These are phyloP conservation scores for Aspergillus aculeatus DNA, from an alignment of 2,329 filamentous ascomycete species.

Conservation along the genomic window DNA sequence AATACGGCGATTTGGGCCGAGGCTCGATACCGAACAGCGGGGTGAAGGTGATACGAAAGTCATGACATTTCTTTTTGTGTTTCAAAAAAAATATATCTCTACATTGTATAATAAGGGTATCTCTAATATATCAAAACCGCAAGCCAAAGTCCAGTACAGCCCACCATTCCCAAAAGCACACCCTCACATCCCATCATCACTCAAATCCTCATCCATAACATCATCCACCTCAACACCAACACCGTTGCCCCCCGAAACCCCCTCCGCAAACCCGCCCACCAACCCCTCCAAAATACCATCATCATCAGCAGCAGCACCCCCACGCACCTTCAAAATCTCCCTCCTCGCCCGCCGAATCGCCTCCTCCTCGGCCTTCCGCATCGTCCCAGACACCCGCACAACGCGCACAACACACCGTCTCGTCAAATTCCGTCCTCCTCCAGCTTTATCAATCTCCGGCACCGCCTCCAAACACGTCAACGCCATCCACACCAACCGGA, in stretches of 20 bases:
- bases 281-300: constrained; percentile 40
- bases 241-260: constrained; percentile 21
- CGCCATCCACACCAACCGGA: constrained; percentile 85
- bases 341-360: constrained; percentile 74
- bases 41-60: constrained; percentile 69
- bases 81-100: constrained; percentile 15
- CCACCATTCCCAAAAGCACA: constrained; percentile 11
- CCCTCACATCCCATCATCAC: constrained; percentile 36
- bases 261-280: constrained; percentile 28
- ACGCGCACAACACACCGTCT: constrained; percentile 75
- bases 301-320: constrained; percentile 43
- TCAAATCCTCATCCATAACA: constrained; percentile 46
- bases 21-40: constrained; percentile 58
- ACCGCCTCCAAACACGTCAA: constrained; percentile 75
- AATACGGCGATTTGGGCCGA: constrained; percentile 20
- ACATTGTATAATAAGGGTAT: constrained; percentile 30
- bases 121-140: constrained; percentile 22
- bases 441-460: constrained; percentile 52
- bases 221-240: constrained; percentile 13
- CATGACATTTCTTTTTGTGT: constrained; percentile 39
- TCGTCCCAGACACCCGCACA: constrained; percentile 85
- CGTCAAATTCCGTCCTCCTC: constrained; percentile 20
- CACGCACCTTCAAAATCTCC: constrained; percentile 67
- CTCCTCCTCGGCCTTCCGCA: constrained; percentile 87
- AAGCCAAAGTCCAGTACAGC: constrained; percentile 9